phyloP scores from a whole-genome alignment of 306 rosid species.

The Lagenaria siceraria region DNA sequence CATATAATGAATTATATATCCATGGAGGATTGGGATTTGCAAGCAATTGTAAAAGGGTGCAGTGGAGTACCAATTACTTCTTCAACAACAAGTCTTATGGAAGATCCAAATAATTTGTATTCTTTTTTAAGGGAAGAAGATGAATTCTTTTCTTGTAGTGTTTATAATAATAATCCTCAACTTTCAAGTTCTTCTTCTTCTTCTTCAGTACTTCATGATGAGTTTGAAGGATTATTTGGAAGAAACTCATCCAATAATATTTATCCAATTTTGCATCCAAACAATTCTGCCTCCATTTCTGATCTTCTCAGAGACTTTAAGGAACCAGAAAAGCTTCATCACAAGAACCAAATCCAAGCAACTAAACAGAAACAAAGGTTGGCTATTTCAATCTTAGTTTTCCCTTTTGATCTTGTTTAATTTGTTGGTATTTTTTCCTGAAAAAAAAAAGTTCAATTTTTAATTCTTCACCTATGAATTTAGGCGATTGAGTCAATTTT shows the following conservation, averaged over 20 bases:
- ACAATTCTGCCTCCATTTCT: constrained; percentile 19
- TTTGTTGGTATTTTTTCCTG: no score
- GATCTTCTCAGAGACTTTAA: constrained; percentile 22
- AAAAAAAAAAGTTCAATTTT: no score
- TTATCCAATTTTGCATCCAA: constrained; percentile 30
- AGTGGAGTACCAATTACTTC: background rate
- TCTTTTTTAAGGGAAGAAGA: constrained; percentile 23
- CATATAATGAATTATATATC: background rate
- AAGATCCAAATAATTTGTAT: constrained; percentile 2
- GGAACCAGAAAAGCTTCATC: constrained; percentile 18
- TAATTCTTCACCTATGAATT: no score
- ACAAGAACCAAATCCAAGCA: constrained; percentile 4
- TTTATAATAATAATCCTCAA: constrained; percentile 17
- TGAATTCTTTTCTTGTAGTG: constrained; percentile 10
- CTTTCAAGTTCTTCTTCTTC: constrained; percentile 7
- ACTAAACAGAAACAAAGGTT: constrained; percentile 23
- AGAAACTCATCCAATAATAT: constrained; percentile 32
- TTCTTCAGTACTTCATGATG: constrained; percentile 18
- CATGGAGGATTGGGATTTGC: constrained; percentile 80
- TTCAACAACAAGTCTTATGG: background rate
- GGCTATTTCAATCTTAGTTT: no score
- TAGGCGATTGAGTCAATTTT: no score
- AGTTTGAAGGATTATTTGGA: constrained; percentile 43
- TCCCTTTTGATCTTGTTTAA: no score
- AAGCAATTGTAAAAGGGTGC: constrained; percentile 63